Conservation (phyloP, 345 rosid species). For the Syzygium aromaticum region DNA sequence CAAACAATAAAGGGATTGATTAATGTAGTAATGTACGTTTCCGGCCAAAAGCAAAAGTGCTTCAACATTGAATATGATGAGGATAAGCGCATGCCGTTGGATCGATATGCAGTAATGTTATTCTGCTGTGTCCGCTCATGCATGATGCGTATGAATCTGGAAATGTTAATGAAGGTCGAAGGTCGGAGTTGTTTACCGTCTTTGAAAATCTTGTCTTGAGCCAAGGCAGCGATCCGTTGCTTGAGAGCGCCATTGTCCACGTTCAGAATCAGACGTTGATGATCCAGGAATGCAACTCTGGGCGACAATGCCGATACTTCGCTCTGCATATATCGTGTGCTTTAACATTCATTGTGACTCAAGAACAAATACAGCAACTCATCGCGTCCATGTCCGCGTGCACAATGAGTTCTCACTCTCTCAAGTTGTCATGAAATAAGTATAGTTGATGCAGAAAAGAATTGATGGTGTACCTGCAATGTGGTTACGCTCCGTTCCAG, state of each 20-base stretch:
- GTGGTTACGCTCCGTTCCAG: constrained; percentile 62
- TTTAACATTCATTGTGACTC: neutral
- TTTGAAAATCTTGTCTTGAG: constrained; percentile 80
- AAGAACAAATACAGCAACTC: neutral
- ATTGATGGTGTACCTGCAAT: constrained; percentile 26
- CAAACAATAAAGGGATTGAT: neutral
- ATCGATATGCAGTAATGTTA: neutral
- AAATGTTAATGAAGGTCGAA: neutral
- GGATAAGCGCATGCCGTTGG: neutral
- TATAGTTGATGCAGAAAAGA: neutral
- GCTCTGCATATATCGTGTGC: constrained; percentile 18
- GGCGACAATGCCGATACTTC: constrained; percentile 75
- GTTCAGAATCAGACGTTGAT: constrained; percentile 54
- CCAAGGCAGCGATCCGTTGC: constrained; percentile 75
- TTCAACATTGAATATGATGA: neutral
- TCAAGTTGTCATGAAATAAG: neutral
- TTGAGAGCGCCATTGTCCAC: constrained; percentile 63
- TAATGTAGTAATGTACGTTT: neutral
- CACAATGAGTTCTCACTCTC: neutral
- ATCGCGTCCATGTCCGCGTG: neutral
- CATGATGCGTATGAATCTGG: neutral
- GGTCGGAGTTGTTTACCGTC: constrained; percentile 28
- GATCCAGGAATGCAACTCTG: constrained; percentile 63
- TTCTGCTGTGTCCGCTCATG: neutral
- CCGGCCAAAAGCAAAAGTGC: neutral